Base-by-base conservation (phyloP, 306 rosid species). In the Cercis canadensis region DNA sequence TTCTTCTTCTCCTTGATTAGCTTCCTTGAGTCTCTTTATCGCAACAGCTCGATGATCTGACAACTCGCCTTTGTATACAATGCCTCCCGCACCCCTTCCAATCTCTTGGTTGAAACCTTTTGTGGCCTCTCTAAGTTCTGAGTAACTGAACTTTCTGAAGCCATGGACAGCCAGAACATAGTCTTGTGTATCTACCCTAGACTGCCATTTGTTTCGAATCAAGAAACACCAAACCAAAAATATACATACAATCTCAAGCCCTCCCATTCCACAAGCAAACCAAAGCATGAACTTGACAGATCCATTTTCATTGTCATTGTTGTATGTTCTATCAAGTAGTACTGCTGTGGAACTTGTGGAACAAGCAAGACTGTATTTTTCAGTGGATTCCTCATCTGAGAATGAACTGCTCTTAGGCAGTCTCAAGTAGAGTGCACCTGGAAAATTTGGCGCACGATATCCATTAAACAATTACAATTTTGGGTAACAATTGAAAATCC, bases 381-480 rank as follows among this genome's bases (percentile, higher is more conserved):
- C 11, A 43, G 1, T 12, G 13, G 13, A 43, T 3, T 43, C 47
- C 57, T 43, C 14, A 1, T 7, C 17, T 10, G 5, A 17, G 10
- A 36, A 32, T 19, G 0, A 56, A 5, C 51, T 4, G 15, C 41
- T 33, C 8, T 9, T 57, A 0, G 83, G 78, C 14, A 82, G 11
- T 60, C 62, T 74, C 55, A 82, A 8, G 34, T 82, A 74, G 0
- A 74, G 0, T 46, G 78, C 63, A 7, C 77, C 80, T 0, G 1
- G 6, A 16, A 73, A 68, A n/a, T 65, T 41, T 0, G 75, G 69
- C 0, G 67, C 14, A 11, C 34, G 53, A 33, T 64, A 19, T 34
- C 86, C 86, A 57, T 82, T 78, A 2, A 73, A n/a, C 55, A 82
- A 8, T n/a, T 49, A 2, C 7, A 54, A 33, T 72, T 82, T 82